Conservation (phyloP, 2,329 filamentous ascomycete genomes). For the Colletotrichum melonis region DNA sequence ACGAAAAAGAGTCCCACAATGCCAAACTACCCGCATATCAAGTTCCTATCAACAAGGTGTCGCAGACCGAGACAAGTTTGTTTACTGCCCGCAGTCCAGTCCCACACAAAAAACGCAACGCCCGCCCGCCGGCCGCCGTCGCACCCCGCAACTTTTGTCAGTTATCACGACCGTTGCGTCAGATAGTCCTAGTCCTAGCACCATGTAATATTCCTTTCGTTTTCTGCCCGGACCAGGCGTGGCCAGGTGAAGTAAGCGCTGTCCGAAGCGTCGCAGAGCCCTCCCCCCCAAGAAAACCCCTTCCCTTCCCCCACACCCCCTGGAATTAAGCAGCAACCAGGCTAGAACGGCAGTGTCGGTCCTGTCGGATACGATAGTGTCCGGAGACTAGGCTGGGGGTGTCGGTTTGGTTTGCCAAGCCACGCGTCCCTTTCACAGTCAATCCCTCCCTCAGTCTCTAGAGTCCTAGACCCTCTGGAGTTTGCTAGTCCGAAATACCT, state of each 20-base stretch:
- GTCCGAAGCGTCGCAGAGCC: not conserved
- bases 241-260: constrained; percentile 1
- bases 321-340: not conserved
- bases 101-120: not conserved
- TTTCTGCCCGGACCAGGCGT: not conserved
- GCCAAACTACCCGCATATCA: not conserved
- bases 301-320: too few species aligned
- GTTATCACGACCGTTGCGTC: constrained; percentile 3
- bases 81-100: not conserved
- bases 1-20: not conserved
- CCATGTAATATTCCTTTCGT: not conserved
- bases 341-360: constrained; percentile 15
- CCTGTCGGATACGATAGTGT: constrained; percentile 14
- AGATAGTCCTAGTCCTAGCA: not conserved
- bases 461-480: too few species aligned
- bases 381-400: not conserved
- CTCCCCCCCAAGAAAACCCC: too few species aligned
- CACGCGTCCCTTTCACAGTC: constrained; percentile 2
- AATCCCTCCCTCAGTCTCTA: not conserved
- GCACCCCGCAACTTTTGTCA: constrained; percentile 5
- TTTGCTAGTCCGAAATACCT: too few species aligned
- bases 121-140: too few species aligned
- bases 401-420: constrained; percentile 4
- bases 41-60: not conserved
- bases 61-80: constrained; percentile 5